Conservation (phyloP, 805 yeast genomes). For the Barnettozyma pratensis region DNA sequence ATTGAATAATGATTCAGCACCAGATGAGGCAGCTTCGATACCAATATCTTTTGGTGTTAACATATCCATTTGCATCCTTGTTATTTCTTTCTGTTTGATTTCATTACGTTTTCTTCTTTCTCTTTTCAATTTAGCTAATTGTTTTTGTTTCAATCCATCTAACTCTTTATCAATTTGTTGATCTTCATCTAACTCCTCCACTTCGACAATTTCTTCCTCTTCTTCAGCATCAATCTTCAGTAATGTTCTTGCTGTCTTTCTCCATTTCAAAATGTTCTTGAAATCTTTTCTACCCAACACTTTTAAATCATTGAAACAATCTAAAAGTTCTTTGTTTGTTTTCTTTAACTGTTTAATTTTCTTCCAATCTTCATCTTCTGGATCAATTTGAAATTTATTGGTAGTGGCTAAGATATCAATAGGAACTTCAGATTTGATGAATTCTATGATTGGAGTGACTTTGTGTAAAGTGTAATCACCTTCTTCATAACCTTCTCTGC, state of each 20-base stretch:
- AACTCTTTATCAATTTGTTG: constrained; percentile 86
- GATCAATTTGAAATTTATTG: constrained; percentile 57
- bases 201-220: constrained; percentile 44
- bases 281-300: constrained; percentile 95
- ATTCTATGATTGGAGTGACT: constrained; percentile 69
- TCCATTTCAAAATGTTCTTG: constrained; percentile 78
- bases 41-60: constrained; percentile 89
- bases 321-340: constrained; percentile 73
- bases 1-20: constrained; percentile 75
- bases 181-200: constrained; percentile 75
- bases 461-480: constrained; percentile 76
- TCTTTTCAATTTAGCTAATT: constrained; percentile 64
- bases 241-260: constrained; percentile 76
- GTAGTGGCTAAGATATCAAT: constrained; percentile 74
- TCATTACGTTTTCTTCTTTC: constrained; percentile 82
- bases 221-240: constrained; percentile 58
- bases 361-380: constrained; percentile 64
- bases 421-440: constrained; percentile 77
- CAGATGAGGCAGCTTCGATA: constrained; percentile 81
- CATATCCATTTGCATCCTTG: constrained; percentile 95
- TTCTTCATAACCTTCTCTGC: constrained; percentile 95
- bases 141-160: constrained; percentile 64
- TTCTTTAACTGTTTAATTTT: constrained; percentile 64
- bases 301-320: constrained; percentile 85
- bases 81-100: constrained; percentile 77